These are phyloP conservation scores for Monilinia polystroma DNA, from an alignment of 2,329 filamentous ascomycete species.

Conservation along the genomic window DNA sequence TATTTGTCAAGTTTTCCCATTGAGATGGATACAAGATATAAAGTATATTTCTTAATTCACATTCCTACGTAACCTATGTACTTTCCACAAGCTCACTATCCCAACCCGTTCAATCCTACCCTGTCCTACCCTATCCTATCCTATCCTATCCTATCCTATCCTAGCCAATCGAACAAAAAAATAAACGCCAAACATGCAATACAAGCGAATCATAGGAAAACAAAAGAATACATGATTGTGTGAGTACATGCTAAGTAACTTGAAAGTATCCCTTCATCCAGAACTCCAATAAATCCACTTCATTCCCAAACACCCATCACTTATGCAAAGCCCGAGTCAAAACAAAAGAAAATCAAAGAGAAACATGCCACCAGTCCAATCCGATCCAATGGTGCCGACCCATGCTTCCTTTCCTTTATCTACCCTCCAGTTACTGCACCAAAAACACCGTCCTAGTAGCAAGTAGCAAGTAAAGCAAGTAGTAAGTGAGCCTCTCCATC, in stretches of 20 bases:
- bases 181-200: neutral
- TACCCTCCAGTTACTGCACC: slow-evolving; percentile 19
- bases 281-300: neutral
- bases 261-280: neutral
- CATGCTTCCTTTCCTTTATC: slow-evolving; percentile 17
- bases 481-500: slow-evolving; percentile 4
- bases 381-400: slow-evolving; percentile 8
- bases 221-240: slow-evolving; percentile 16
- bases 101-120: neutral
- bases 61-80: slow-evolving; percentile 1
- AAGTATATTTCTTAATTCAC: slow-evolving; percentile 8
- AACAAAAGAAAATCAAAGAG: neutral
- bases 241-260: slow-evolving; percentile 5
- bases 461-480: slow-evolving; percentile 14
- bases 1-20: neutral
- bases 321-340: neutral
- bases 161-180: neutral
- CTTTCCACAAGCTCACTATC: neutral
- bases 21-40: neutral
- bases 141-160: neutral
- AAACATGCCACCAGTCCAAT: slow-evolving; percentile 13
- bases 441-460: slow-evolving; percentile 17
- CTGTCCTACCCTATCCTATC: neutral
- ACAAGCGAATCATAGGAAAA: neutral
- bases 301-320: neutral